phyloP scores from a whole-genome alignment of 2,329 filamentous ascomycete species.

The Colletotrichum sp. region DNA sequence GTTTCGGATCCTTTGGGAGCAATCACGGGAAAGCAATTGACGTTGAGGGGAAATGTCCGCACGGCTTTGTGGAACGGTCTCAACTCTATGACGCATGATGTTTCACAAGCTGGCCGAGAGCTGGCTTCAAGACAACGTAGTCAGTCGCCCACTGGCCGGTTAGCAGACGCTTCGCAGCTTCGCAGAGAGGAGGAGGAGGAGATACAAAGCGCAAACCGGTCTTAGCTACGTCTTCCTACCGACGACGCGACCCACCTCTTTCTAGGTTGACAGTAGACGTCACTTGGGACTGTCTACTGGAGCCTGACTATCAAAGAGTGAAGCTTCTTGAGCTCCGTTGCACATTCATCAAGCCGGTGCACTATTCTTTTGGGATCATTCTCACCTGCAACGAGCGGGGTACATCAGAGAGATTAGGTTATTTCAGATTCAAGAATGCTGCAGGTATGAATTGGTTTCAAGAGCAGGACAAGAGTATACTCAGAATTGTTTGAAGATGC shows the following conservation, averaged over 20 bases:
- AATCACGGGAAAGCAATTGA: not conserved
- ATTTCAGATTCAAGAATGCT: fast-evolving
- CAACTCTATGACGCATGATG: fast-evolving
- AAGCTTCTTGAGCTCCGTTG: not conserved
- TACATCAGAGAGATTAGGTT: fast-evolving
- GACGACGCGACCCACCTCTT: fast-evolving
- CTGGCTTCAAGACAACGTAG: not conserved
- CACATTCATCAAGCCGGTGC: fast-evolving
- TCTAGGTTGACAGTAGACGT: not conserved
- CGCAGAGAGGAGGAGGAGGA: not conserved
- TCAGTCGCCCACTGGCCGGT: not conserved
- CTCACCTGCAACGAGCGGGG: not conserved
- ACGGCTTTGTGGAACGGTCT: not conserved
- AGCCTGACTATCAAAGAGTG: fast-evolving
- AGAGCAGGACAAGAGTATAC: not conserved
- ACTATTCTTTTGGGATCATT: fast-evolving
- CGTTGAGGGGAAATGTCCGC: fast-evolving
- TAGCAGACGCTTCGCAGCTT: too few species aligned
- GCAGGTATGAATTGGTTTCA: not conserved
- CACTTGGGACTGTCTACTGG: fast-evolving
- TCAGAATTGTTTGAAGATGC: not conserved
- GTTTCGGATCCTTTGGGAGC: not conserved
- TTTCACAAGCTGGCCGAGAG: fast-evolving
- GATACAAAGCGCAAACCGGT: fast-evolving
- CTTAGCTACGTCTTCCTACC: not conserved